Conservation (phyloP, 805 yeast species). For the Lipomyces yamadae region DNA sequence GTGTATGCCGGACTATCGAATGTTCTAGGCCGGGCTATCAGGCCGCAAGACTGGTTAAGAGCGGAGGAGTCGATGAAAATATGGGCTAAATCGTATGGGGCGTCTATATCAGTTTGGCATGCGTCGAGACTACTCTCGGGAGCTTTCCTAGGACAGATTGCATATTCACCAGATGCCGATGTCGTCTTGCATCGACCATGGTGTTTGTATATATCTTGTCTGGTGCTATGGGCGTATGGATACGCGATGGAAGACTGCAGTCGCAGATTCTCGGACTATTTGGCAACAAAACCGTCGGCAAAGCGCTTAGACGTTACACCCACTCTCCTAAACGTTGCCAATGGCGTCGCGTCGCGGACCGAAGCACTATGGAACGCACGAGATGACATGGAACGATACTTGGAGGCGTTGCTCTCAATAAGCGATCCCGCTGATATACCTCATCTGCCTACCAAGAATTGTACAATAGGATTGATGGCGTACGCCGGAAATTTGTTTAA, state of each 20-base stretch:
- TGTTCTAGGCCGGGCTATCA: slow-evolving; percentile 35
- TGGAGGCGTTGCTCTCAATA: slow-evolving; percentile 26
- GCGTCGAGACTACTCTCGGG: slow-evolving; percentile 36
- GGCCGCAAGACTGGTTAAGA: slow-evolving; percentile 34
- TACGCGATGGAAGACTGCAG: slow-evolving; percentile 28
- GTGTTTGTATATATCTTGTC: slow-evolving; percentile 41
- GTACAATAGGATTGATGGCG: slow-evolving; percentile 33
- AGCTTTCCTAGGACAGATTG: slow-evolving; percentile 36
- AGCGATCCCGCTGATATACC: slow-evolving; percentile 26
- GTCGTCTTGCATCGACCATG: slow-evolving; percentile 41
- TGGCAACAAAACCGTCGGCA: neutral
- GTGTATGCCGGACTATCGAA: slow-evolving; percentile 38
- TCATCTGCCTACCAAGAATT: slow-evolving; percentile 21
- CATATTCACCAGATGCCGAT: slow-evolving; percentile 37
- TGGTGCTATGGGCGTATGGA: slow-evolving; percentile 43
- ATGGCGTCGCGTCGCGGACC: neutral
- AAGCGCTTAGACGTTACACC: neutral
- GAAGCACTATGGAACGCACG: slow-evolving; percentile 22
- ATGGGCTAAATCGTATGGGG: slow-evolving; percentile 41
- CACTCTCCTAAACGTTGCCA: neutral
- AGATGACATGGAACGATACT: slow-evolving; percentile 31
- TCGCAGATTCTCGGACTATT: slow-evolving; percentile 18
- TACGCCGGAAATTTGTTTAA: slow-evolving; percentile 27
- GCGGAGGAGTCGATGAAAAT: slow-evolving; percentile 37
- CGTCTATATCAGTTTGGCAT: slow-evolving; percentile 42